Evolutionary conservation across 2,329 filamentous ascomycete species (phyloP).

Genomic region (Xylaria sp.): DNA sequence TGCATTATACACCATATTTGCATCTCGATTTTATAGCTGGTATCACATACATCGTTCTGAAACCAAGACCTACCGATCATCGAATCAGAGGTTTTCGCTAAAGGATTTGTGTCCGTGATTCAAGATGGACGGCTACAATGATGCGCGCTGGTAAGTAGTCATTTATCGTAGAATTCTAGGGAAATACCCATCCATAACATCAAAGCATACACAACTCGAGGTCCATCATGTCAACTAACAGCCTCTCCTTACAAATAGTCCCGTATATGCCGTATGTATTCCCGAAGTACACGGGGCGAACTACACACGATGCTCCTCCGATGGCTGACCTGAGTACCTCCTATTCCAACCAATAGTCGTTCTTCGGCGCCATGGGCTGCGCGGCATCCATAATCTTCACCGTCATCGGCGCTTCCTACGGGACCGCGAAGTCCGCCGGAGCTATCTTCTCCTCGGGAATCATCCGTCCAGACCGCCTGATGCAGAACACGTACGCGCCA

Average conservation of each 20-base stretch:
- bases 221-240: slow-evolving; percentile 9
- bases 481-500: slow-evolving; percentile 56
- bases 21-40: background rate
- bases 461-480: slow-evolving; percentile 58
- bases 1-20: background rate
- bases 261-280: slow-evolving; percentile 57
- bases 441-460: slow-evolving; percentile 59
- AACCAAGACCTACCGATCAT: background rate
- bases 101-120: background rate
- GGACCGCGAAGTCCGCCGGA: slow-evolving; percentile 89
- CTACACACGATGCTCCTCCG: background rate
- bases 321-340: background rate
- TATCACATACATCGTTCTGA: background rate
- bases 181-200: slow-evolving; percentile 1
- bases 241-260: slow-evolving; percentile 46
- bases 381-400: slow-evolving; percentile 93
- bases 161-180: background rate
- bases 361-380: slow-evolving; percentile 87
- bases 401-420: slow-evolving; percentile 94
- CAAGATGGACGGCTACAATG: slow-evolving; percentile 29
- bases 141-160: slow-evolving; percentile 33
- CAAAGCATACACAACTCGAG: background rate
- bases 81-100: background rate
- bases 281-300: background rate
- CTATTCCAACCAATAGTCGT: slow-evolving; percentile 59